Conservation (phyloP, 768 basidiomycete species). For the Asterophora parasitica region DNA sequence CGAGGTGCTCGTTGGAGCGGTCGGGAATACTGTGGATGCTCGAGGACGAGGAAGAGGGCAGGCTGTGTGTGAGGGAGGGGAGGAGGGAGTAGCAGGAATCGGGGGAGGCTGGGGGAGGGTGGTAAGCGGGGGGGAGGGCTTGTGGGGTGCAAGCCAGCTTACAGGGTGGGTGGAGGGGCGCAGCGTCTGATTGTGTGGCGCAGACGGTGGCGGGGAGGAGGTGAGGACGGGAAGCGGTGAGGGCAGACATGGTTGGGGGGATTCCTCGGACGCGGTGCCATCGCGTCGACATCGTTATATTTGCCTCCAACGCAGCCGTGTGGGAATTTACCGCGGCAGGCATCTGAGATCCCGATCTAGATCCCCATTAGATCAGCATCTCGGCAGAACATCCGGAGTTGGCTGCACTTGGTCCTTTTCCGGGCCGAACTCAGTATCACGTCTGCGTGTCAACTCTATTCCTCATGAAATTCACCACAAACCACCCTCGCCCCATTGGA, state of each 20-base stretch:
- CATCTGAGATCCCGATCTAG: constrained; percentile 17
- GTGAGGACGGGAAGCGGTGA: constrained; percentile 17
- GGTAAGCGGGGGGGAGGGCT: not conserved
- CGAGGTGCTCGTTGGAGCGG: constrained; percentile 68
- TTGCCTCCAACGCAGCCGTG: constrained; percentile 4
- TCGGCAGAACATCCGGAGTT: constrained; percentile 10
- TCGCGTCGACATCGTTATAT: constrained; percentile 15
- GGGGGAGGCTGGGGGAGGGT: constrained; percentile 14
- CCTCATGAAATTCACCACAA: not conserved
- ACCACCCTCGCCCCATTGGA: not conserved
- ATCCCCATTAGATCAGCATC: constrained; percentile 9
- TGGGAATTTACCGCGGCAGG: constrained; percentile 5
- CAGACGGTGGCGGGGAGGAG: not conserved
- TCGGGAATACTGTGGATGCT: constrained; percentile 23
- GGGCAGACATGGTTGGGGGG: constrained; percentile 21
- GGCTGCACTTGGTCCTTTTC: too few relatives aligned
- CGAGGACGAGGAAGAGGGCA: constrained; percentile 30
- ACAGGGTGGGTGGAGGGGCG: not conserved
- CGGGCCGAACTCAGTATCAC: too few relatives aligned
- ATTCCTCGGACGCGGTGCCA: constrained; percentile 1
- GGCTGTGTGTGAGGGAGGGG: constrained; percentile 25
- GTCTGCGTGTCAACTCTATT: constrained; percentile 11
- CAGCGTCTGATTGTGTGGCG: not conserved
- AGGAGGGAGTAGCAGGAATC: constrained; percentile 21
- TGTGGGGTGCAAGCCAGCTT: not conserved